A percentile compares a stretch with the other conserved stretches of the same genome.
These are phyloP conservation scores for Astrocystis sublimbata DNA, from an alignment of 495 filamentous ascomycete species.

Conservation along the genomic window DNA sequence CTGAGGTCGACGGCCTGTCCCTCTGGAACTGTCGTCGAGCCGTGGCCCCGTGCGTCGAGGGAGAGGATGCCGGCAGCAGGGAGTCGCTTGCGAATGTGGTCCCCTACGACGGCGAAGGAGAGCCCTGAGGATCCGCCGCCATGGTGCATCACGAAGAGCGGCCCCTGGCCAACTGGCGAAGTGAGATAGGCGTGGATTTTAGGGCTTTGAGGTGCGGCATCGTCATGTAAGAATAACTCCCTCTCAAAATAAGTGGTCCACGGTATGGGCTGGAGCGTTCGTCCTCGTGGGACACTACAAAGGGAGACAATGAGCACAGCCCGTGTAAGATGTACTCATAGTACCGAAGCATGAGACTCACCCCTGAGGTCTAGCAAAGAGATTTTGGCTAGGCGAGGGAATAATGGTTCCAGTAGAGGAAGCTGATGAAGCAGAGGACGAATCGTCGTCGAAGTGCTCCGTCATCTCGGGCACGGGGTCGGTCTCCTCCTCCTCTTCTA, in stretches of 20 bases:
- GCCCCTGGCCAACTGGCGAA: slow-evolving; percentile 59
- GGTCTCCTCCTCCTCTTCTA: slow-evolving; percentile 58
- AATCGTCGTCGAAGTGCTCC: slow-evolving; percentile 64
- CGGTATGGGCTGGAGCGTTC: slow-evolving; percentile 58
- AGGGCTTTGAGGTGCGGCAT: slow-evolving; percentile 22
- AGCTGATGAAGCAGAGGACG: slow-evolving; percentile 69
- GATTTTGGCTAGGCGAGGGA: slow-evolving; percentile 70
- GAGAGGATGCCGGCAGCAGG: slow-evolving; percentile 83
- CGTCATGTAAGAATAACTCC: slow-evolving; percentile 69
- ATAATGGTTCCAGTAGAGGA: slow-evolving; percentile 89
- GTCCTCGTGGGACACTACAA: slow-evolving; percentile 37
- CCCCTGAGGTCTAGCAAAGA: slow-evolving; percentile 71
- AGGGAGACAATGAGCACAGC: slow-evolving; percentile 26
- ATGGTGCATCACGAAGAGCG: slow-evolving; percentile 87
- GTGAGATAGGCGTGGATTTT: slow-evolving; percentile 86
- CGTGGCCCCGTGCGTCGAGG: slow-evolving; percentile 83
- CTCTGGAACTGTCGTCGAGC: slow-evolving; percentile 60
- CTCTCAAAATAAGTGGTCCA: slow-evolving; percentile 91
- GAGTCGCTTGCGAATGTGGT: slow-evolving; percentile 73
- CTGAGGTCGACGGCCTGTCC: slow-evolving; percentile 57
- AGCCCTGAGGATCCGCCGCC: slow-evolving; percentile 87
- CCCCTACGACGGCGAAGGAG: slow-evolving; percentile 79
- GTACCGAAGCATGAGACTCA: slow-evolving; percentile 38
- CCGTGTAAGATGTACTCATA: slow-evolving; percentile 15
- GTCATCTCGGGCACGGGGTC: slow-evolving; percentile 37